Percentiles rank a stretch among this genome's conserved stretches.
These are phyloP conservation scores for Pythium oligandrum DNA, from an alignment of 352 stramenopile genomes.

Conservation along the genomic window DNA sequence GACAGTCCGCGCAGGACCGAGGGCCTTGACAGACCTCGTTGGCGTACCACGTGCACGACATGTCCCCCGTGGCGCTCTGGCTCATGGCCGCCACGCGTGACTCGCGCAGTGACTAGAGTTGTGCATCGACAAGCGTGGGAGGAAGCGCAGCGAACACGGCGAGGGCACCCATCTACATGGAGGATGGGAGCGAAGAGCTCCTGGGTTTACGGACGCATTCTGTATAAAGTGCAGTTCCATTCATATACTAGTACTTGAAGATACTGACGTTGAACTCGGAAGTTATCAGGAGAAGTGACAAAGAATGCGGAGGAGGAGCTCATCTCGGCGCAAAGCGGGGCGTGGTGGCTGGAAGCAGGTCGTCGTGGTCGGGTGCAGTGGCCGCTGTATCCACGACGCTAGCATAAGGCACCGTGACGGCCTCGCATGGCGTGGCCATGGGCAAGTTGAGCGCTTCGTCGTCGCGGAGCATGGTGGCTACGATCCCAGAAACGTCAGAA, in stretches of 20 bases:
- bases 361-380: constrained; percentile 19
- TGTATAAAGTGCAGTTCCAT: too few relatives aligned
- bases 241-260: too few relatives aligned
- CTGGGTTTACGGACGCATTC: too few relatives aligned
- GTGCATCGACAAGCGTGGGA: too few relatives aligned
- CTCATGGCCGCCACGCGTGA: too few relatives aligned
- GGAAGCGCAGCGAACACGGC: too few relatives aligned
- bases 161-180: too few relatives aligned
- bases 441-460: constrained; percentile 20
- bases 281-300: too few relatives aligned
- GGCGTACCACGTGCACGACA: constrained; percentile 1
- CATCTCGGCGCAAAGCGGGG: background rate
- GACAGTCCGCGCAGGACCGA: constrained; percentile 1
- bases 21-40: background rate
- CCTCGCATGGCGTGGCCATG: constrained; percentile 14
- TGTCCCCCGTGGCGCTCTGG: background rate
- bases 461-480: constrained; percentile 10
- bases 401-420: constrained; percentile 14
- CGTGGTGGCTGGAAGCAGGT: constrained; percentile 17
- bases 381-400: constrained; percentile 20
- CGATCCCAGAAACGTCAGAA: constrained; percentile 1
- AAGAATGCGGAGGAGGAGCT: too few relatives aligned
- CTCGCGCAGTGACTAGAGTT: too few relatives aligned
- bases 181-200: too few relatives aligned
- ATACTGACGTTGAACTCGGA: too few relatives aligned